A percentile compares a stretch with the other conserved stretches of the same genome.
Conservation (phyloP, 2,329 filamentous ascomycete genomes). For the Coniochaeta hoffmannii region DNA sequence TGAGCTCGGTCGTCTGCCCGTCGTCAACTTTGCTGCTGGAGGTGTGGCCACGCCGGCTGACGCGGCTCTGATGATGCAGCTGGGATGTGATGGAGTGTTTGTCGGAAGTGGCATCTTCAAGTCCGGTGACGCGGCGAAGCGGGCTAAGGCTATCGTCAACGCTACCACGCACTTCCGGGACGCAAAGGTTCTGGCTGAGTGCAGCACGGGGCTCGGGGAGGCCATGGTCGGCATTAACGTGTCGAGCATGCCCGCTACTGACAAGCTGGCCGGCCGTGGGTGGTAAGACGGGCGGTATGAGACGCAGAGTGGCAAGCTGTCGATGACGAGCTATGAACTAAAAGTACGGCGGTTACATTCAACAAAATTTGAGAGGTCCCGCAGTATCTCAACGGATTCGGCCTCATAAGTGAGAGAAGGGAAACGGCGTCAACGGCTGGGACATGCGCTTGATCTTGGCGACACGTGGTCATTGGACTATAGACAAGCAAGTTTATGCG, state of each 20-base stretch:
- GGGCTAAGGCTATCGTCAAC: constrained; percentile 89
- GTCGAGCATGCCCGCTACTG: constrained; percentile 63
- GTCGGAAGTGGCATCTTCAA: constrained; percentile 98
- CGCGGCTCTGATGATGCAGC: constrained; percentile 95
- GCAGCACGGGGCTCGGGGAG: constrained; percentile 85
- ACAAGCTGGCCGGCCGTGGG: constrained; percentile 79
- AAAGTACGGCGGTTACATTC: not conserved
- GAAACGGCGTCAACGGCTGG: not conserved
- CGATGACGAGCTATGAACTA: not conserved
- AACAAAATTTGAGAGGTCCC: not conserved
- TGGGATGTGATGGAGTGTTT: constrained; percentile 96
- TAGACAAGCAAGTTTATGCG: not conserved
- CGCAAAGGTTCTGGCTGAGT: constrained; percentile 75
- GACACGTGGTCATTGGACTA: not conserved
- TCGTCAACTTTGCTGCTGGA: constrained; percentile 98
- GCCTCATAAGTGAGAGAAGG: not conserved
- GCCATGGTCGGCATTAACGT: constrained; percentile 97
- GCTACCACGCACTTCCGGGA: constrained; percentile 89
- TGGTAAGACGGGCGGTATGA: constrained; percentile 52
- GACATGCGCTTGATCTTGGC: not conserved
- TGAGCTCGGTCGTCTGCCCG: constrained; percentile 77
- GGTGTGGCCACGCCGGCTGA: constrained; percentile 98
- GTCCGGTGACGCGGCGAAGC: constrained; percentile 80
- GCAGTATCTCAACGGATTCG: not conserved
- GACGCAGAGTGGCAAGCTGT: not conserved